Percentiles rank a stretch among this genome's conserved stretches.
phyloP scores from a whole-genome alignment of 192 early-diverging fungal species.

The Backusella westeae region DNA sequence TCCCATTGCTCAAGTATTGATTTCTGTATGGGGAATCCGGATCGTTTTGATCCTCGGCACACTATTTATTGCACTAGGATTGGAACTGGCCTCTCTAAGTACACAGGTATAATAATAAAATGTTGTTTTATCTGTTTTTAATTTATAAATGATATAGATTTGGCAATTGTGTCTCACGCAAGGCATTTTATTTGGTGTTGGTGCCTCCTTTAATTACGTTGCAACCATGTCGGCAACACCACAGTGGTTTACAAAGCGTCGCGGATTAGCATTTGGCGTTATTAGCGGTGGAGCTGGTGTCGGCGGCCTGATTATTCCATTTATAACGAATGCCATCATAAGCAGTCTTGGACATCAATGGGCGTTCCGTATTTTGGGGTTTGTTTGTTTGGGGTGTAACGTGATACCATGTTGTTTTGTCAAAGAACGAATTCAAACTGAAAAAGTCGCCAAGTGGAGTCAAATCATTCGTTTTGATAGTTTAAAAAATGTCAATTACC shows the following conservation, averaged over 20 bases:
- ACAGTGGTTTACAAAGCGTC: constrained; percentile 56
- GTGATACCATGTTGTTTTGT: constrained; percentile 6
- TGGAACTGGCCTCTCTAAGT: constrained; percentile 15
- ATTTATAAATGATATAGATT: constrained; percentile 23
- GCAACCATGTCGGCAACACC: constrained; percentile 38
- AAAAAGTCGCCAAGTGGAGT: neutral
- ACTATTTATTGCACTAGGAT: constrained; percentile 2
- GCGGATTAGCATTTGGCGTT: constrained; percentile 54
- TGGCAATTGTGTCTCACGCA: constrained; percentile 64
- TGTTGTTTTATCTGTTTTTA: too few species aligned
- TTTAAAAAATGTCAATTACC: constrained; percentile 15
- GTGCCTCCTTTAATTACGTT: constrained; percentile 27
- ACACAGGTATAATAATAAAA: constrained; percentile 5
- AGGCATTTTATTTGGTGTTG: constrained; percentile 55
- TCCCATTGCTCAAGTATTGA: constrained; percentile 18
- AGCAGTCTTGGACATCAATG: constrained; percentile 49
- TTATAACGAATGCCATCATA: constrained; percentile 54
- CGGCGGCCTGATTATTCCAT: constrained; percentile 65
- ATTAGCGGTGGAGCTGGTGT: constrained; percentile 63
- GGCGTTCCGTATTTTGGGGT: constrained; percentile 34
- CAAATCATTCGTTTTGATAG: constrained; percentile 18
- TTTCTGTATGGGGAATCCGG: constrained; percentile 4
- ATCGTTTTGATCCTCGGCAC: constrained; percentile 9
- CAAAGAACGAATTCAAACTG: constrained; percentile 5
- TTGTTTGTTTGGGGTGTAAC: constrained; percentile 12